Percentiles rank a stretch among this genome's conserved stretches.
These are phyloP conservation scores for Beauveria scarabaeidicola DNA, from an alignment of 2,329 filamentous ascomycete species.

Conservation along the genomic window DNA sequence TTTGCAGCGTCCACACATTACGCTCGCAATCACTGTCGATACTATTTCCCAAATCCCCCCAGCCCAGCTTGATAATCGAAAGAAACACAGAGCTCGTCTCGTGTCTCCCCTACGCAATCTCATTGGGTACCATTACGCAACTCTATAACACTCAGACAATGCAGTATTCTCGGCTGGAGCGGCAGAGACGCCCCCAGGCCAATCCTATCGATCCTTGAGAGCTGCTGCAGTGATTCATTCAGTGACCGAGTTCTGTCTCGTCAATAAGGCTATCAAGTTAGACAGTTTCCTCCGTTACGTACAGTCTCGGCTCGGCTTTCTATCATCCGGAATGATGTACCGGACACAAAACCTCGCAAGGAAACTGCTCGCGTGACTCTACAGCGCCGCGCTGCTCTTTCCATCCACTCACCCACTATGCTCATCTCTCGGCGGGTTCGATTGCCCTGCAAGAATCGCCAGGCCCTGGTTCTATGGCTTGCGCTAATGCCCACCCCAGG, in stretches of 20 bases:
- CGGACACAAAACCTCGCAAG: conserved; percentile 1
- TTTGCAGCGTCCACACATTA: background rate
- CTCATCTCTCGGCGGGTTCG: background rate
- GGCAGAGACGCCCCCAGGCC: background rate
- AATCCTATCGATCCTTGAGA: background rate
- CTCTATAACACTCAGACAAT: background rate
- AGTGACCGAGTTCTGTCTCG: background rate
- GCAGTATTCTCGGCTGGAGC: background rate
- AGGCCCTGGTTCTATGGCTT: background rate
- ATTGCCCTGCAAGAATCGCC: conserved; percentile 2
- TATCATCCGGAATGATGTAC: background rate
- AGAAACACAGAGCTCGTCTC: background rate
- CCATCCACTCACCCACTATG: background rate
- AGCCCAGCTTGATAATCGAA: too few species aligned
- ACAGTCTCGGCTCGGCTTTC: background rate
- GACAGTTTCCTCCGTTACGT: background rate
- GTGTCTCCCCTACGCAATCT: conserved; percentile 3
- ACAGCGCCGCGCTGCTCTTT: background rate
- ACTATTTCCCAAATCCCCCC: too few species aligned
- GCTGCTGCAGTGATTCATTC: background rate
- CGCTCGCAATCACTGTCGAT: background rate
- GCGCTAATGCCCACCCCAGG: background rate
- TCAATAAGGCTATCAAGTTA: background rate
- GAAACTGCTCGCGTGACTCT: conserved; percentile 11
- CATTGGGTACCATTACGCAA: background rate